Base-by-base conservation (phyloP, 305 asterid genomes). In the Fraxinus latifolia region DNA sequence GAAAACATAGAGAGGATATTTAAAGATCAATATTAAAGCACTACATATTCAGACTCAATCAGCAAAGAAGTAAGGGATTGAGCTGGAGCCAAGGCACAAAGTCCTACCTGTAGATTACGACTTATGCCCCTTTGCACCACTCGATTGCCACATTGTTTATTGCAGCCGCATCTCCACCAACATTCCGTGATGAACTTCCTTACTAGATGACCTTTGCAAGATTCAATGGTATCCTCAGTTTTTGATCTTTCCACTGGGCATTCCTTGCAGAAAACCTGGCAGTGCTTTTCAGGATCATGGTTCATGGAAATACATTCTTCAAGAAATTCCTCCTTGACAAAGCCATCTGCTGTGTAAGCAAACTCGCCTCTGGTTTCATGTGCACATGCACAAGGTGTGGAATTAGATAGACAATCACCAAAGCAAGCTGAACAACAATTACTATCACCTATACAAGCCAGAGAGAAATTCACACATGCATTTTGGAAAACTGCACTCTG, bases 71-170 rank as follows among this genome's bases (percentile, higher is more conserved):
- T 47, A 74, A 44, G 72, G 74, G 77, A 71, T 67, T 62, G 81
- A 42, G 81, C 73, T 76, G 50, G 47, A 17, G 29, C 19, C 37
- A 71, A 75, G 72, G 72, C 17, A 78, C 29, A 36, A 86, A 36
- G 78, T 36, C 76, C 72, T 77, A 91, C 97, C 97, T 93, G 96
- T 81, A 93, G 86, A 72, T 87, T 86, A 82, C 78, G 81, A 42
- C 86, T 89, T 78, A 93, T 91, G 81, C 96, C 96, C 82, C 97
- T 87, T 84, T 93, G 97, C 19, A 91, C 96, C 80, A 93, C 92
- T 73, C 96, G 94, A 76, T 93, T 93, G 84, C 96, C 97, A 85
- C 97, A 93, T 62, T 83, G 90, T 82, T 79, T 87, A 82, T 79
- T 70, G 81, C 97, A 93, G 50, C 93, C 96, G 44, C 97, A 93